Evolutionary conservation across 768 basidiomycete species (phyloP), one percentile per base, ranked within the genome.

Genomic region (Naematelia aurantialba): DNA sequence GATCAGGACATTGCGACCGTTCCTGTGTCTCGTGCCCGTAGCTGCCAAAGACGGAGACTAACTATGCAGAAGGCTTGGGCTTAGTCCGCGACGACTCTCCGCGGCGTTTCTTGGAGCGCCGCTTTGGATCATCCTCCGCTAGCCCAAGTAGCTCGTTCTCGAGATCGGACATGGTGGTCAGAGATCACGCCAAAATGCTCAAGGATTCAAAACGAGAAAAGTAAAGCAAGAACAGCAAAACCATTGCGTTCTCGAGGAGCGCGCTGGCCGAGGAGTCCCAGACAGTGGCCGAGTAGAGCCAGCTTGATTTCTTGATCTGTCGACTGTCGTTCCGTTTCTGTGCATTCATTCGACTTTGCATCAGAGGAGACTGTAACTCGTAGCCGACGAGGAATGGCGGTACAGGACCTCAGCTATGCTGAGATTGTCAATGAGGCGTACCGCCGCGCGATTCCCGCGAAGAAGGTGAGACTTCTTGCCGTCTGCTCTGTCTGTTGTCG

Each of bases 91-190:
- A 29, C 30, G 45, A 53, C 4, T 29, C 5, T 1, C 52, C 49
- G 13, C 25, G 21, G 4, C 65, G 61, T 58, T 70, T 72, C 54
- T 68, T 66, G 19, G 57, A 55, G n/a, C 58, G 52, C 11, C 50
- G 45, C 25, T 59, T 55, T 13, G 69, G 73, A 45, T 66, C 68
- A 51, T 76, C 69, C 53, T 70, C 73, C n/a, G 74, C 77, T 24
- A 78, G 62, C 4, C 72, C 77, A 12, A 78, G 69, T 14, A 78
- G 65, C 55, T 78, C 77, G 29, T 73, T 72, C 34, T 72, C 72
- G 31, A 76, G 52, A 56, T 76, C 76, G 8, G 72, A 73, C 72
- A 73, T 73, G 46, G 10, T 62, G 52, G 44, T n/a, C n/a, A 14
- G 58, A 54, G n/a, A 24, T n/a, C 8, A 14, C 12, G 17, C 8